Evolutionary conservation across 257 asterid species (phyloP).

Genomic region (Ligustrum vulgare): DNA sequence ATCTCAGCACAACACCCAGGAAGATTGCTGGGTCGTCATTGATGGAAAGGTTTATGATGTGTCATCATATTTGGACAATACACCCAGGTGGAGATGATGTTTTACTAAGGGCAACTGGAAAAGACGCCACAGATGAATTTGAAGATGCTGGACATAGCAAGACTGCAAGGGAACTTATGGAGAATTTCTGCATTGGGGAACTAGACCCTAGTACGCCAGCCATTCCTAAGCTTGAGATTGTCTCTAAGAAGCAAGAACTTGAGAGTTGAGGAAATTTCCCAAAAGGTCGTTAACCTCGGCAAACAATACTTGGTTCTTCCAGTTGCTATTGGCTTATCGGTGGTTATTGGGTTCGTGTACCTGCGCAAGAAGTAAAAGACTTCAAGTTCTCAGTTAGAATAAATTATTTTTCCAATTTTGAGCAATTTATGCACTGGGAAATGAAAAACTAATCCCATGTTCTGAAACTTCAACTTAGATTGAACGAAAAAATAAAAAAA

Average conservation of each 20-base stretch:
- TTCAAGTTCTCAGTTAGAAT: slow-evolving; percentile 2
- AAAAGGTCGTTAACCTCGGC: slow-evolving; percentile 41
- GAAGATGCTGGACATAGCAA: no score
- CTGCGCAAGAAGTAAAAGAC: slow-evolving; percentile 52
- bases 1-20: slow-evolving; percentile 68
- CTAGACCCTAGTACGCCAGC: no score
- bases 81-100: slow-evolving; percentile 98
- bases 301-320: slow-evolving; percentile 76
- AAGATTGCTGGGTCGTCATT: slow-evolving; percentile 87
- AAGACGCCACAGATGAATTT: no score
- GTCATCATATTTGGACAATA: slow-evolving; percentile 74
- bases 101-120: slow-evolving; percentile 54
- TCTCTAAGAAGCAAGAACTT: no score
- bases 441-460: slow-evolving; percentile 11
- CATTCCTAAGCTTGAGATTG: no score
- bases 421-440: slow-evolving; percentile 5
- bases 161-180: no score
- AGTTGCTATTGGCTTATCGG: slow-evolving; percentile 58
- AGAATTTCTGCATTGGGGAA: no score
- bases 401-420: slow-evolving; percentile 2
- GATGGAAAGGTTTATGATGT: slow-evolving; percentile 92
- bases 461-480: slow-evolving; percentile 17
- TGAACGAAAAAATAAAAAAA: no score
- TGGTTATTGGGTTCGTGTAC: slow-evolving; percentile 47
- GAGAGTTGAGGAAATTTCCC: slow-evolving; percentile 24